Evolutionary conservation across 192 early-diverging fungal genomes (phyloP), one percentile per base, ranked within the genome.

Genomic region (Lunasporangiospora selenospora): DNA sequence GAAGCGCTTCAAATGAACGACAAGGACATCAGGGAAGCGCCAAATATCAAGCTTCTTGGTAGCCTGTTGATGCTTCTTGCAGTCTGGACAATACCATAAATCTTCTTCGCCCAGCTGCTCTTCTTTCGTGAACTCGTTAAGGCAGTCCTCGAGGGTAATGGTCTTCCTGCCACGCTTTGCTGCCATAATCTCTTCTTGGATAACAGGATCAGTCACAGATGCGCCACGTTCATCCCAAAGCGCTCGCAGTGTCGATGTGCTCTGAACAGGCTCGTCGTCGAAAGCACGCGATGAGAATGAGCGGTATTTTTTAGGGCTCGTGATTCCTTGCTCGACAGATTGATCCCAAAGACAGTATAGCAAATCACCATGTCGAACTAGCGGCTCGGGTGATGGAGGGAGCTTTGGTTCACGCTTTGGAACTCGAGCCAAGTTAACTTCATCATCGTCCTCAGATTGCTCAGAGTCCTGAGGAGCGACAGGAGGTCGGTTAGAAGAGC

Each of bases 1-100:
- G 56, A 98, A 99, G 51, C 96, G 85, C 75, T 98, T 99, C 53
- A 99, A 60, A 64, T 98, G 95, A 37, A 99, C 84, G 21, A 98
- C 76, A 10, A 99, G 80, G 31, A 99, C 87, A 31, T 89, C 82
- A 0, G 98, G 98, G 23, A 98, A 73, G 8, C 85, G 80, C 8
- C 92, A 89, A 21, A 99, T 82, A 16, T 87, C 82, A 19, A 97
- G 71, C 29, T 78, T 80, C 65, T 99, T 99, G 23, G 84, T 88
- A 6, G 79, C 67, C 58, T 93, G 90, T 30, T 73, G 69, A 15
- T 73, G 69, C 39, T 73, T 58, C 55, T 73, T 73, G 77, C 96
- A 98, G 39, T 75, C 63, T 15, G 95, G 91, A 56, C 97, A 99
- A 43, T 84, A 71, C 97, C 97, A 99, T 32, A 81, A 81, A 71